Base-by-base conservation (phyloP, 495 filamentous ascomycete genomes). In the Xylaria scruposa region DNA sequence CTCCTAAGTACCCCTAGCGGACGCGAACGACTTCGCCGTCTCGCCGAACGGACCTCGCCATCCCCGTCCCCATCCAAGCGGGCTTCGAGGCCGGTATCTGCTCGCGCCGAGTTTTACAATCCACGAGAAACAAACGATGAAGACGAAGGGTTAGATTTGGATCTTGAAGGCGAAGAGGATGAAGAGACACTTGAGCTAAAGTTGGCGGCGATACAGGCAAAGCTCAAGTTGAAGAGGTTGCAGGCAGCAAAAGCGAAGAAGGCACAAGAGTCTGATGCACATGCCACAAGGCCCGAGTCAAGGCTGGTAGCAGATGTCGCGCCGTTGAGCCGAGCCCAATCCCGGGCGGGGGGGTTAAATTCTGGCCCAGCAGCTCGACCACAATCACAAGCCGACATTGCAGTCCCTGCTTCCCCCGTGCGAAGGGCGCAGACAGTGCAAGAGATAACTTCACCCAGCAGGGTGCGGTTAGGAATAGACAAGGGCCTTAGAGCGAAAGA, bases 131-230 rank as follows among this genome's bases (percentile, higher is more conserved):
- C 70, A 60, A 53, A 59, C 4, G 64, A 64, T 15, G 72, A 68
- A 19, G 71, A 80, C 40, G 80, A 84, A 24, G 83, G 76, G 4
- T 74, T 83, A 59, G 84, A 81, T 51, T 74, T 84, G 17, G 78
- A 86, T 31, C 85, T 87, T 2, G 88, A 91, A 2, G 90, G 89
- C 8, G 92, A 93, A 0, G 94, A 98, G 36, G 96, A 99, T 75
- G 96, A 98, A 76, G 95, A 98, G 80, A 94, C 89, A 2, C 79
- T 98, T 40, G 85, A 95, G 72, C 84, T 99, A 72, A 88, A 95
- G 76, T 83, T 99, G 29, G 89, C 92, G 62, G 93, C 91, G 64
- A 95, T 99, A 63, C 89, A 98, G 76, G 93, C 95, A 5, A 90
- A 90, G 72, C 83, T 98, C 59, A 97, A 93, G 82, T 84, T 99